Evolutionary conservation across 768 basidiomycete genomes (phyloP), one percentile per base, ranked within the genome.

Genomic region (Mycena galopus): DNA sequence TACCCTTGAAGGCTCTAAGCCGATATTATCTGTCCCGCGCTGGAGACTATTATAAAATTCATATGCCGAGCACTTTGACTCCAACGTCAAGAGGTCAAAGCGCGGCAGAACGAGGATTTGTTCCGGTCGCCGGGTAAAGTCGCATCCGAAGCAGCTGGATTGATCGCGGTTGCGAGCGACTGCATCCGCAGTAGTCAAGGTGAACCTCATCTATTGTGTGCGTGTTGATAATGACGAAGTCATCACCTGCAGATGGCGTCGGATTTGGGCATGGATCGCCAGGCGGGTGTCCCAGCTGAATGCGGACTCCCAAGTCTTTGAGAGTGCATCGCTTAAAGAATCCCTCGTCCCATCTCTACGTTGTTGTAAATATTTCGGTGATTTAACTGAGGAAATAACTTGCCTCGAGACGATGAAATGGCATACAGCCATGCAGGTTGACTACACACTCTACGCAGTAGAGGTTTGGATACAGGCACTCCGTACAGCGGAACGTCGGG

Each of bases 11-110:
- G 58, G 56, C 35, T 19, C 27, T 4, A 33, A 2, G 1, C 75
- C 76, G 0, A 71, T 67, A 25, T 79, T 78, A 12, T 79, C 57
- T 2, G 39, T 71, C 10, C 2, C 47, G 4, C 51, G 47, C 1
- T 61, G 53, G 16, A 79, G 33, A 0, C 71, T 56, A 50, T 51
- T 67, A 37, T 78, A 77, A 35, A 67, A 80, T 0, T 79, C 58
- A 12, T 78, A 71, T 0, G 69, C 35, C 0, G 73, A 77, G 0
- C 77, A 27, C 30, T 77, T 78, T 1, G 72, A 75, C 23, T 75
- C 73, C 1, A 65, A 30, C 7, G n/a, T 50, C 11, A 61, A 27
- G 14, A 63, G 16, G 9, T 73, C 35, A 29, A 75, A 75, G 11
- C 30, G 35, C 35, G 47, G 59, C 59, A 7, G 59, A 61, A 2